Conservation (phyloP, 805 yeast species). For the Saccharomycopsis schoenii region DNA sequence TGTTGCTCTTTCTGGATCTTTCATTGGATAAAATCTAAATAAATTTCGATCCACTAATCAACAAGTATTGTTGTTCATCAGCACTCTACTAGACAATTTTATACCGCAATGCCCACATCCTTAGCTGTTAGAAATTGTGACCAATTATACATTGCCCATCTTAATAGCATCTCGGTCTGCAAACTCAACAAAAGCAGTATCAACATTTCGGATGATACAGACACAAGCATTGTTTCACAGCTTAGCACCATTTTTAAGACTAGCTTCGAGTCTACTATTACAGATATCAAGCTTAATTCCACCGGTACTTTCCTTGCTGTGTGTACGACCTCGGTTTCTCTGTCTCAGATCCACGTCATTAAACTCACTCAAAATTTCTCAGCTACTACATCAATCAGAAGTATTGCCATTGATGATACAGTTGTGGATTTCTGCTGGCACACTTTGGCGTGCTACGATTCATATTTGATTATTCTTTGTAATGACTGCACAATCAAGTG, state of each 20-base stretch:
- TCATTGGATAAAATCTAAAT: too few relatives aligned
- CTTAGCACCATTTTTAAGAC: background rate
- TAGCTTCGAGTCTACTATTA: background rate
- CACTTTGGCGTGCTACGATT: slow-evolving; percentile 32
- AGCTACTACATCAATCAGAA: background rate
- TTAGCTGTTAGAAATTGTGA: background rate
- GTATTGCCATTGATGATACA: background rate
- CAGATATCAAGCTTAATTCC: background rate
- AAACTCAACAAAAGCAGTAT: background rate
- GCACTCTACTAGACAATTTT: background rate
- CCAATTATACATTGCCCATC: background rate
- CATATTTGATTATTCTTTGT: slow-evolving; percentile 36
- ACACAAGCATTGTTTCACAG: background rate
- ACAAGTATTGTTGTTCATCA: background rate
- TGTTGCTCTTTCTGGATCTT: too few relatives aligned
- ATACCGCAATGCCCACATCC: background rate
- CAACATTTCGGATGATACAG: background rate
- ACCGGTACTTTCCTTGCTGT: background rate
- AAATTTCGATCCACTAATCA: background rate
- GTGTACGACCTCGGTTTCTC: background rate
- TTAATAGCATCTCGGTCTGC: background rate
- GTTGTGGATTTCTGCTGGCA: slow-evolving; percentile 28
- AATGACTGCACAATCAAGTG: slow-evolving; percentile 25
- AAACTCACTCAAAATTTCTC: background rate
- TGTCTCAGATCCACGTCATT: background rate